A percentile compares a stretch with the other conserved stretches of the same genome.
phyloP scores from a whole-genome alignment of 2,329 filamentous ascomycete species.

The Leptodontidium sp. region DNA sequence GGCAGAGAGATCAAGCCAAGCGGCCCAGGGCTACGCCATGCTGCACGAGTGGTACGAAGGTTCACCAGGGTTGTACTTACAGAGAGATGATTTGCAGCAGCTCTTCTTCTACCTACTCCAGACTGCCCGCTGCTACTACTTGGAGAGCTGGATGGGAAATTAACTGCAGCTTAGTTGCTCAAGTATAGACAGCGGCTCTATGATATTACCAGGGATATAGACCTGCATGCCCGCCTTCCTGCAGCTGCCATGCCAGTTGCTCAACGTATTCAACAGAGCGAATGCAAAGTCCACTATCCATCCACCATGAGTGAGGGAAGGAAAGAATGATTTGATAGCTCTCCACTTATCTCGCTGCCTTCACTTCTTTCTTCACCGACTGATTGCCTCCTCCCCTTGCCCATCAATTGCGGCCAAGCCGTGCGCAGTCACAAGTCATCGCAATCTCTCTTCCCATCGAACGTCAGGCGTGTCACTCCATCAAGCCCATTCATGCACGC shows the following conservation, averaged over 20 bases:
- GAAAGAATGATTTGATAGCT: neutral
- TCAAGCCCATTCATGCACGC: conserved; percentile 17
- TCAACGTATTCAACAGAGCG: neutral
- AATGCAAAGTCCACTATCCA: neutral
- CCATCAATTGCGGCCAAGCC: neutral
- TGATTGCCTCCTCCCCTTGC: neutral
- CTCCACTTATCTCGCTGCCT: conserved; percentile 11
- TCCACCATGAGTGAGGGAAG: neutral
- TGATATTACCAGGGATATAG: conserved; percentile 32
- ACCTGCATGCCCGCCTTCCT: conserved; percentile 6
- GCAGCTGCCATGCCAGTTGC: conserved; percentile 7
- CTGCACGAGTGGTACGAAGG: conserved; percentile 7
- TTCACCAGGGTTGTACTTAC: conserved; percentile 3
- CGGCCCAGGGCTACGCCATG: neutral
- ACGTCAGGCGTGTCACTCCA: neutral
- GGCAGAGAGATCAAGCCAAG: neutral
- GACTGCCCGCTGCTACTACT: conserved; percentile 6
- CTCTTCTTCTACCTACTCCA: conserved; percentile 6
- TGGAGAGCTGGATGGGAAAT: neutral
- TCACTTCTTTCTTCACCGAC: conserved; percentile 12
- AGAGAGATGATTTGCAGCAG: conserved; percentile 31
- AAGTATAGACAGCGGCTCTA: conserved; percentile 30
- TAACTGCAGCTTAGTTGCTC: conserved; percentile 2
- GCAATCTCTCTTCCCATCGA: conserved; percentile 2
- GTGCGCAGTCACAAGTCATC: conserved; percentile 6